phyloP scores from a whole-genome alignment of 805 yeast species.

The Ogataea chonburiensis region DNA sequence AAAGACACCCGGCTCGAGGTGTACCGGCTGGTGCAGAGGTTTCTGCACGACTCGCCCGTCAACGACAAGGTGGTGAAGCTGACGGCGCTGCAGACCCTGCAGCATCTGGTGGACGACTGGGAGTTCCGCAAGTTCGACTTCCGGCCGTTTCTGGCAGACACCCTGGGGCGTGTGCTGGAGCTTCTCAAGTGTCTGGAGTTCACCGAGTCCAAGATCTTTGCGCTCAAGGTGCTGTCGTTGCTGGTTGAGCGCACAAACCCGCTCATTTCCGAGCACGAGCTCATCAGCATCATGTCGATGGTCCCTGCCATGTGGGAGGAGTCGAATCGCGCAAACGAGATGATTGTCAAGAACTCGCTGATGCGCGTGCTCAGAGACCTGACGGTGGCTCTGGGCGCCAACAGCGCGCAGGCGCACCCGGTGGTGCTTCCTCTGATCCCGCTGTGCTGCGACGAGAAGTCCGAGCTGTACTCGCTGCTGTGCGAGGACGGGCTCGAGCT shows the following conservation, averaged over 20 bases:
- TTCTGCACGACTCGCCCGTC: conserved; percentile 40
- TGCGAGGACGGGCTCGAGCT: conserved; percentile 86
- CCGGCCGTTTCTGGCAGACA: conserved; percentile 57
- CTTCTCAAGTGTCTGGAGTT: conserved; percentile 50
- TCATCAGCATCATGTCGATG: conserved; percentile 48
- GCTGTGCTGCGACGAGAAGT: conserved; percentile 58
- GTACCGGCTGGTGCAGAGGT: conserved; percentile 53
- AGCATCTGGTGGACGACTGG: conserved; percentile 78
- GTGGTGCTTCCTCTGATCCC: conserved; percentile 65
- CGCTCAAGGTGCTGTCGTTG: conserved; percentile 65
- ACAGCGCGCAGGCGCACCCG: conserved; percentile 47
- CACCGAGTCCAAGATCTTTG: conserved; percentile 75
- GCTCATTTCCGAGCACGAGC: conserved; percentile 48
- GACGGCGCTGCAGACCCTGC: conserved; percentile 68
- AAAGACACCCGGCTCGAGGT: conserved; percentile 54
- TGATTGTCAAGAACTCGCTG: conserved; percentile 49
- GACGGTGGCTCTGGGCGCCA: conserved; percentile 52
- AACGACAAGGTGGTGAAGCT: conserved; percentile 81
- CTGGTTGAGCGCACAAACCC: conserved; percentile 67
- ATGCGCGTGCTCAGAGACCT: conserved; percentile 58
- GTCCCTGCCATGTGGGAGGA: conserved; percentile 80
- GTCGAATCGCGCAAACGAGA: conserved; percentile 43
- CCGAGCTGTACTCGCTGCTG: conserved; percentile 54
- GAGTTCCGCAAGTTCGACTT: conserved; percentile 72
- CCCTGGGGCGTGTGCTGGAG: conserved; percentile 47